These are phyloP conservation scores for Mycothermus thermophilus DNA, from an alignment of 495 filamentous ascomycete species.

Conservation along the genomic window DNA sequence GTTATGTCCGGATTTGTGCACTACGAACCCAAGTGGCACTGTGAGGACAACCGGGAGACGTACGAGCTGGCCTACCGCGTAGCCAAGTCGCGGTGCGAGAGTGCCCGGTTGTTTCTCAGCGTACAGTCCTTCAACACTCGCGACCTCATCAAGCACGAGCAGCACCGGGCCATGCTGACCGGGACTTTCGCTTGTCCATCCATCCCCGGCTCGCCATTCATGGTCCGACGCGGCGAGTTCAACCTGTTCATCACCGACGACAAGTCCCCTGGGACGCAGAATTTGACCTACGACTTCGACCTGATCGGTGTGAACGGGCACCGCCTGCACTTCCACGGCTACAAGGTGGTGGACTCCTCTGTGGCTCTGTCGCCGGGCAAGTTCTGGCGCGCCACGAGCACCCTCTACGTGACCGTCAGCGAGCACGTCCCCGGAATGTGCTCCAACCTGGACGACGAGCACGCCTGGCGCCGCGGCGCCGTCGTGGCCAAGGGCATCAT, in stretches of 20 bases:
- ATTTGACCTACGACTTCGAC: conserved; percentile 47
- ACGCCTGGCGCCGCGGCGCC: conserved; percentile 23
- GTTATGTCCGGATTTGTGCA: conserved; percentile 51
- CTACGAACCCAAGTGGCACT: conserved; percentile 32
- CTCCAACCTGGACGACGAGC: conserved; percentile 23
- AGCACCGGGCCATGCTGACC: conserved; percentile 42
- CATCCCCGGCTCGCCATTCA: conserved; percentile 43
- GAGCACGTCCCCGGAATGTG: conserved; percentile 19
- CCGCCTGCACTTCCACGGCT: conserved; percentile 43
- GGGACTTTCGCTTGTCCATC: conserved; percentile 49
- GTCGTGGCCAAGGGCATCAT: conserved; percentile 46
- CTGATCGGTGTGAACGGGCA: conserved; percentile 39
- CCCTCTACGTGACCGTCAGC: conserved; percentile 44
- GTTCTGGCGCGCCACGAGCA: conserved; percentile 51
- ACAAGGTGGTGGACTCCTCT: conserved; percentile 47
- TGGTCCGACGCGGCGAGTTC: conserved; percentile 44
- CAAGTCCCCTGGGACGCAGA: conserved; percentile 40
- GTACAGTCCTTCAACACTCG: conserved; percentile 40
- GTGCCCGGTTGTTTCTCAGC: conserved; percentile 46
- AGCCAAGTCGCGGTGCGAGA: conserved; percentile 38
- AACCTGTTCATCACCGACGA: conserved; percentile 43
- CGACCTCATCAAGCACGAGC: conserved; percentile 28
- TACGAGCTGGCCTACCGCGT: conserved; percentile 42
- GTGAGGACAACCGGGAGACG: conserved; percentile 32
- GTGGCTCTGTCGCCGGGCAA: conserved; percentile 38